Conservation (phyloP, 2,329 filamentous ascomycete species). For the Delphinella strobiligena region DNA sequence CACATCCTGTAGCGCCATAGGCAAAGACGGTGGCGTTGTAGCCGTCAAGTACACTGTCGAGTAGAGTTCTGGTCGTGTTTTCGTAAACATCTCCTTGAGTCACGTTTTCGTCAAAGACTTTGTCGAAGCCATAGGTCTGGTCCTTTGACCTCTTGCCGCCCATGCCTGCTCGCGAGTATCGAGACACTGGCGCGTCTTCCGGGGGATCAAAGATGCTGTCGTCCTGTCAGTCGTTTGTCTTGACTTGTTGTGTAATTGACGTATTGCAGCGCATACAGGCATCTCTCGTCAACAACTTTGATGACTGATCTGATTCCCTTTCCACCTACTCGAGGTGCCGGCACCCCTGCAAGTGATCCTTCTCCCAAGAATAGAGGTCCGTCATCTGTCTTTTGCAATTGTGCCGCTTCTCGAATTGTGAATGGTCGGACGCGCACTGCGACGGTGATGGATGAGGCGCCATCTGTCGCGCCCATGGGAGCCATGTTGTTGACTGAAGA, state of each 20-base stretch:
- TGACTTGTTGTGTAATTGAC: not conserved
- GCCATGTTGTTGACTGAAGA: conserved; percentile 10
- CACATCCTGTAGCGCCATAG: conserved; percentile 93
- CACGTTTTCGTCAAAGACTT: conserved; percentile 91
- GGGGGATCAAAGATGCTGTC: conserved; percentile 88
- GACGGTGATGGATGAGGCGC: conserved; percentile 39
- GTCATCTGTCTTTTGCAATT: conserved; percentile 71
- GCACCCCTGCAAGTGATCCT: conserved; percentile 79
- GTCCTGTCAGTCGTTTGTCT: conserved; percentile 9
- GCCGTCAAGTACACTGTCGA: conserved; percentile 90
- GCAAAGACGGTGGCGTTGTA: conserved; percentile 99
- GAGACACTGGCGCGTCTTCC: conserved; percentile 84
- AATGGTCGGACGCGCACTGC: conserved; percentile 53
- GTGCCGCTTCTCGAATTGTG: conserved; percentile 85
- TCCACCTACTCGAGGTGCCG: conserved; percentile 65
- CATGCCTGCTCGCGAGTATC: conserved; percentile 71
- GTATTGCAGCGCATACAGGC: conserved; percentile 77
- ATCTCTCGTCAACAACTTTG: conserved; percentile 92
- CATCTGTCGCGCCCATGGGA: conserved; percentile 21
- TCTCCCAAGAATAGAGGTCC: conserved; percentile 89
- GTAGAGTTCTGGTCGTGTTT: conserved; percentile 72
- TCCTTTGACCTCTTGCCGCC: conserved; percentile 90
- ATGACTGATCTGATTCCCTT: conserved; percentile 85
- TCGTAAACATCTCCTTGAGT: conserved; percentile 92
- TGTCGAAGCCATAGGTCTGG: conserved; percentile 92